Percentiles rank a stretch among this genome's conserved stretches.
These are phyloP conservation scores for Neoascochyta sp. DNA, from an alignment of 2,329 filamentous ascomycete genomes.

Conservation along the genomic window DNA sequence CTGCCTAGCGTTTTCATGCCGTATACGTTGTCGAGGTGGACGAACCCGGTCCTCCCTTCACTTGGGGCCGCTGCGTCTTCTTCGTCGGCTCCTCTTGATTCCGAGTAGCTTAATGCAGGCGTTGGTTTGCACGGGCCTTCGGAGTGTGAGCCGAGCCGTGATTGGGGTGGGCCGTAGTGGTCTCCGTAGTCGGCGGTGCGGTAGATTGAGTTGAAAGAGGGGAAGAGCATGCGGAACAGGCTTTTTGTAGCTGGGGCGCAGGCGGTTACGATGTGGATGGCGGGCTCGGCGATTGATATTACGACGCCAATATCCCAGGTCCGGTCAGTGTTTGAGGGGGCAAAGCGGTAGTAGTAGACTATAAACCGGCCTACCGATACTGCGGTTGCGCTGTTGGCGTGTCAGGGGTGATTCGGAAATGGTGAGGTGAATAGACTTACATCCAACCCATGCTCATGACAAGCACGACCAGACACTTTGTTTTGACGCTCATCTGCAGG, in stretches of 20 bases:
- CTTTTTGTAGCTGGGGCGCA: slow-evolving; percentile 53
- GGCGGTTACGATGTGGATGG: slow-evolving; percentile 51
- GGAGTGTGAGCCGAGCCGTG: slow-evolving; percentile 9
- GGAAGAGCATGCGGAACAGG: slow-evolving; percentile 38
- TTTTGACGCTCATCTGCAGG: slow-evolving; percentile 41
- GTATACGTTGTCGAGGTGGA: slow-evolving; percentile 10
- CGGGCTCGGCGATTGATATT: slow-evolving; percentile 40
- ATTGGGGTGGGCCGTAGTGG: slow-evolving; percentile 3
- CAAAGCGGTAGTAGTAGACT: slow-evolving; percentile 41
- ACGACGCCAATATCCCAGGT: slow-evolving; percentile 38
- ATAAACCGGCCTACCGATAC: slow-evolving; percentile 39
- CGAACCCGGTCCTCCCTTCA: slow-evolving; percentile 4
- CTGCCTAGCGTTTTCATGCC: slow-evolving; percentile 15
- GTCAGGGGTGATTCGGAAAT: not conserved
- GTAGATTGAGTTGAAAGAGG: slow-evolving; percentile 26
- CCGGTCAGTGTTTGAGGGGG: slow-evolving; percentile 30
- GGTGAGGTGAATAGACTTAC: slow-evolving; percentile 13
- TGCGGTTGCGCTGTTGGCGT: slow-evolving; percentile 24
- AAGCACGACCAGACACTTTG: slow-evolving; percentile 30
- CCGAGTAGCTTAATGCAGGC: slow-evolving; percentile 8
- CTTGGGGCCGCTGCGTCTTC: slow-evolving; percentile 8
- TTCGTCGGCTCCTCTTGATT: slow-evolving; percentile 6
- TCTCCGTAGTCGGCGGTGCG: slow-evolving; percentile 14
- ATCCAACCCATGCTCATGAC: slow-evolving; percentile 38
- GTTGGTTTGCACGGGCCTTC: slow-evolving; percentile 3